Evolutionary conservation across 306 rosid genomes (phyloP).

Genomic region (Cicer judaicum): DNA sequence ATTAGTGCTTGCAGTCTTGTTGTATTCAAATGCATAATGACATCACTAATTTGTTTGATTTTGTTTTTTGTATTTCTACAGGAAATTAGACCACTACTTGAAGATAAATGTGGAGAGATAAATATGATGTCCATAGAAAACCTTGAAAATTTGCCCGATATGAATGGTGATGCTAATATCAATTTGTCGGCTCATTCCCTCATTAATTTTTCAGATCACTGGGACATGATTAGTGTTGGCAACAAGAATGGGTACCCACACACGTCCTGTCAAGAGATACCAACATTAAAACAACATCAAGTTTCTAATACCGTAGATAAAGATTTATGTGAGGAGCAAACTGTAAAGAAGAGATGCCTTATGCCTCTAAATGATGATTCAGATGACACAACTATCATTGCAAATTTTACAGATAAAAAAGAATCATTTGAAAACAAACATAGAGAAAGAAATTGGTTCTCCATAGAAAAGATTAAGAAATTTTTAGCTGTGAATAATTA

Average conservation of each 20-base stretch:
- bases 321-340: constrained; percentile 41
- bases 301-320: too few species aligned
- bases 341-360: constrained; percentile 47
- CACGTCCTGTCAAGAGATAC: not conserved
- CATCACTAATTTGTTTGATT: constrained; percentile 26
- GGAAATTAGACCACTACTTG: constrained; percentile 56
- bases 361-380: too few species aligned
- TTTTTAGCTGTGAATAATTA: too few species aligned
- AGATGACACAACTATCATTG: not conserved
- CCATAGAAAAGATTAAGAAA: too few species aligned
- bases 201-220: not conserved
- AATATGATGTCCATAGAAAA: constrained; percentile 33
- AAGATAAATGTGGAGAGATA: constrained; percentile 39
- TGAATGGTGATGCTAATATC: constrained; percentile 43
- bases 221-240: not conserved
- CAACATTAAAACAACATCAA: not conserved
- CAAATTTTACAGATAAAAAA: too few species aligned
- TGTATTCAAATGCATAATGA: not conserved
- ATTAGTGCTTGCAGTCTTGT: too few species aligned
- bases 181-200: constrained; percentile 29
- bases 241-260: not conserved
- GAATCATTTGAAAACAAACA: too few species aligned
- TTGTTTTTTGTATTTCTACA: constrained; percentile 33
- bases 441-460: too few species aligned
- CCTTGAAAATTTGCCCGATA: constrained; percentile 17